phyloP scores from a whole-genome alignment of 2,329 filamentous ascomycete species.

The Stachybotrys echinatus region DNA sequence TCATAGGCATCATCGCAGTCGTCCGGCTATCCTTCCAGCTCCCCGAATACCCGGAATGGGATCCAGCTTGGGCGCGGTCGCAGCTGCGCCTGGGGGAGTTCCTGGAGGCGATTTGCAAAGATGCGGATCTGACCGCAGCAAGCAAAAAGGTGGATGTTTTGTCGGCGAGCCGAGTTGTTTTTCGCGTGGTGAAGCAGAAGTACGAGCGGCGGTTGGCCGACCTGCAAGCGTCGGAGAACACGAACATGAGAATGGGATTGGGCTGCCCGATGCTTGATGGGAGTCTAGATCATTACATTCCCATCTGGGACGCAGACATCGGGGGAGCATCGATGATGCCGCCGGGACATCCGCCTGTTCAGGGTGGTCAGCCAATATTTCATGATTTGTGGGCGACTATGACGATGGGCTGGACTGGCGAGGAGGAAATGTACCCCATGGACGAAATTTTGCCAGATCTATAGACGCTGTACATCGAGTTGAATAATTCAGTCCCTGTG shows the following conservation, averaged over 20 bases:
- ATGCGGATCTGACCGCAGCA: slow-evolving; percentile 13
- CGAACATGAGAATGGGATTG: slow-evolving; percentile 7
- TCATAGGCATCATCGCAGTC: slow-evolving; percentile 34
- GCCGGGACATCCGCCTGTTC: neutral
- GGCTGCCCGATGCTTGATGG: slow-evolving; percentile 49
- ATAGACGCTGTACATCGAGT: neutral
- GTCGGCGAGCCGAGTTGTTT: slow-evolving; percentile 39
- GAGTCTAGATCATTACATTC: slow-evolving; percentile 39
- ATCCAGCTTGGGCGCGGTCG: slow-evolving; percentile 30
- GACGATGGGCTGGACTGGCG: slow-evolving; percentile 38
- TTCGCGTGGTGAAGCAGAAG: slow-evolving; percentile 40
- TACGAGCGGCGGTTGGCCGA: slow-evolving; percentile 34
- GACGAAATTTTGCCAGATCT: neutral
- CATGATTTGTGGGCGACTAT: slow-evolving; percentile 44
- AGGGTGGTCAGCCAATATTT: slow-evolving; percentile 20
- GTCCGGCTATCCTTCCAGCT: slow-evolving; percentile 43
- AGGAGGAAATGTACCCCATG: neutral
- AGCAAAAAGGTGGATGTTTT: slow-evolving; percentile 33
- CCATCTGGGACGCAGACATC: slow-evolving; percentile 37
- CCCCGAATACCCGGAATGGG: slow-evolving; percentile 26
- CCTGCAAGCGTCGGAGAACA: slow-evolving; percentile 15
- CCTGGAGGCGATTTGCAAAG: slow-evolving; percentile 27
- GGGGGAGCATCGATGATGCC: slow-evolving; percentile 9
- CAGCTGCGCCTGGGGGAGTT: slow-evolving; percentile 33
- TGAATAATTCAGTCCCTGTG: too few species aligned